Evolutionary conservation across 768 basidiomycete genomes (phyloP), one percentile per base, ranked within the genome.

Genomic region (Boletus sensibilis): DNA sequence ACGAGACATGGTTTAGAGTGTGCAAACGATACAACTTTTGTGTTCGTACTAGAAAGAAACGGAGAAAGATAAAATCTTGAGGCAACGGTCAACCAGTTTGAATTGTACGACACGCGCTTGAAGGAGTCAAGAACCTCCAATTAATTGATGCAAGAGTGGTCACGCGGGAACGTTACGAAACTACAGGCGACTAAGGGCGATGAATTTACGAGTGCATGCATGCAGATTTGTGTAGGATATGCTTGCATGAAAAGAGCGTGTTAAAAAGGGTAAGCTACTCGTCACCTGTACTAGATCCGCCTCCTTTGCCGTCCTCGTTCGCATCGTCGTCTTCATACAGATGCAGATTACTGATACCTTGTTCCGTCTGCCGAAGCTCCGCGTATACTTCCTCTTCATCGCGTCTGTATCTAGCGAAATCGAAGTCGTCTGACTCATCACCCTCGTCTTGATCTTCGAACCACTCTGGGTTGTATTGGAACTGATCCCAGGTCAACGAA

Each of bases 381-480:
- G 66, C 57, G 41, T 71, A 69, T 23, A 60, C 52, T 13, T 71
- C 67, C 53, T 70, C 70, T 20, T 69, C 68, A 37, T 70, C 64
- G 39, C 68, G 77, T 61, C 87, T 79, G 72, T 88, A 90, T 62
- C 80, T 78, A 27, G 72, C 64, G 41, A 87, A 72, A 72, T 87
- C 85, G 75, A 84, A 86, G 35, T 74, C 72, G 46, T 85, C 85
- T 21, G 73, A 72, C 21, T 27, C 71, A 16, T 69, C 70, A 21
- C 60, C 78, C 3, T 77, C 84, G 27, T 82, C 83, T 49, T 87
- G 82, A 64, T 93, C 93, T 61, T 87, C 83, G 76, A 94, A 94
- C 90, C 92, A 93, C 65, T 94, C 91, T 18, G 93, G 90, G 73
- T 95, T 94, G 84, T 92, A 96, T 75, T 92, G 88, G 82, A 97